Conservation (phyloP, 2,329 filamentous ascomycete genomes). For the Zarea fungicola region DNA sequence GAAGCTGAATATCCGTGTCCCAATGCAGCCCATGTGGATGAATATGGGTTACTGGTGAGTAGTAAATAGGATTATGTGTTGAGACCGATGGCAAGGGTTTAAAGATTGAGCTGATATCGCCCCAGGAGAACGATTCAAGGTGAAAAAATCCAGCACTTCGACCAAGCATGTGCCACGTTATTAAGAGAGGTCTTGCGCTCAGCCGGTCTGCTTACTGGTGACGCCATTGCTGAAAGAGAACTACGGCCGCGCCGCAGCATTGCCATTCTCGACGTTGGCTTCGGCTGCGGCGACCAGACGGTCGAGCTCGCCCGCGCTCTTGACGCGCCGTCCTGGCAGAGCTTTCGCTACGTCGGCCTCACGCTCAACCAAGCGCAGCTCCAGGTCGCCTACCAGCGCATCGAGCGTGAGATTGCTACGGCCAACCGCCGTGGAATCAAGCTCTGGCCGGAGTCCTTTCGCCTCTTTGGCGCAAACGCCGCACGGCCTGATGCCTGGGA, state of each 20-base stretch:
- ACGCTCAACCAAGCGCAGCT: conserved; percentile 45
- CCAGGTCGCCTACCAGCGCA: conserved; percentile 27
- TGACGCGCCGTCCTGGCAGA: conserved; percentile 16
- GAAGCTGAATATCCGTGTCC: conserved; percentile 45
- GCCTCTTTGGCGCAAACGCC: conserved; percentile 45
- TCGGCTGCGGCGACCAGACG: conserved; percentile 56
- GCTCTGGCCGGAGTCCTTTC: conserved; percentile 21
- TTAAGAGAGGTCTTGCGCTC: conserved; percentile 40
- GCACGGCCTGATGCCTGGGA: conserved; percentile 41
- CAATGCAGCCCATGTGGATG: conserved; percentile 54
- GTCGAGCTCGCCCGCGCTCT: conserved; percentile 35
- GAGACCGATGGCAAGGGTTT: too few relatives aligned
- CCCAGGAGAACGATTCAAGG: conserved; percentile 27
- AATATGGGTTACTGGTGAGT: conserved; percentile 57
- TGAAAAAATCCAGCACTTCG: conserved; percentile 31
- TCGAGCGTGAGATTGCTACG: conserved; percentile 21
- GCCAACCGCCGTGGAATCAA: not conserved
- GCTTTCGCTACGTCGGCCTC: conserved; percentile 47
- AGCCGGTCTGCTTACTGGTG: conserved; percentile 32
- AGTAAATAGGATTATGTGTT: too few relatives aligned
- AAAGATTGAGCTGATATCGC: not conserved
- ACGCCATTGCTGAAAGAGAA: conserved; percentile 2
- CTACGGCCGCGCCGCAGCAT: conserved; percentile 17
- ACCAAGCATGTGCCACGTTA: conserved; percentile 44
- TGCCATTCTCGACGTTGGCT: conserved; percentile 48